Conservation (phyloP, 805 yeast genomes). For the Gaillardinia entomophila region DNA sequence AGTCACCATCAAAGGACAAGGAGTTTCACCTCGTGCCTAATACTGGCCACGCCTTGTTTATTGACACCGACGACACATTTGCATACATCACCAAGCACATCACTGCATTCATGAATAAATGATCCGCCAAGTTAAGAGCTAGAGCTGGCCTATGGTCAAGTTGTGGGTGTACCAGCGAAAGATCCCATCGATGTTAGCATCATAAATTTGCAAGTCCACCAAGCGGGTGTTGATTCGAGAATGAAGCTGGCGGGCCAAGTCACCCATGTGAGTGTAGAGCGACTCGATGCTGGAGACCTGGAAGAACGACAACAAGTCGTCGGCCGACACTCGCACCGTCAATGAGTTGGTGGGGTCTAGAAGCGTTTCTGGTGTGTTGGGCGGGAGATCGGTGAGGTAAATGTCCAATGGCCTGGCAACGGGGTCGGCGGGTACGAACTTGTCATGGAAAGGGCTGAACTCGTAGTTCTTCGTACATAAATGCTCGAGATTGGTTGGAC, state of each 20-base stretch:
- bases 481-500: conserved; percentile 20
- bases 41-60: conserved; percentile 6
- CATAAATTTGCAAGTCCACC: conserved; percentile 4
- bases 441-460: conserved; percentile 1
- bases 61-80: conserved; percentile 5
- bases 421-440: conserved; percentile 17
- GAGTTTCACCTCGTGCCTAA: conserved; percentile 1
- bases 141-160: conserved; percentile 1
- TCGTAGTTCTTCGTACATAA: conserved; percentile 23
- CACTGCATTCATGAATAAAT: conserved; percentile 1
- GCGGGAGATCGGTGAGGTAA: conserved; percentile 10
- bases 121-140: conserved; percentile 5
- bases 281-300: conserved; percentile 8
- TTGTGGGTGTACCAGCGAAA: too few relatives aligned
- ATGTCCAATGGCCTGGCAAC: conserved; percentile 17
- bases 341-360: conserved; percentile 9
- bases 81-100: background rate
- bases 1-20: conserved; percentile 1
- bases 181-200: conserved; percentile 2
- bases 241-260: conserved; percentile 1
- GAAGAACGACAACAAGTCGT: conserved; percentile 9
- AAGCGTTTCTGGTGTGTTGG: background rate
- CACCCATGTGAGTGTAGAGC: conserved; percentile 5
- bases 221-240: background rate
- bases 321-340: conserved; percentile 7